Conservation (phyloP, 371 early-diverging fungal genomes). For the Entomophthora muscae region DNA sequence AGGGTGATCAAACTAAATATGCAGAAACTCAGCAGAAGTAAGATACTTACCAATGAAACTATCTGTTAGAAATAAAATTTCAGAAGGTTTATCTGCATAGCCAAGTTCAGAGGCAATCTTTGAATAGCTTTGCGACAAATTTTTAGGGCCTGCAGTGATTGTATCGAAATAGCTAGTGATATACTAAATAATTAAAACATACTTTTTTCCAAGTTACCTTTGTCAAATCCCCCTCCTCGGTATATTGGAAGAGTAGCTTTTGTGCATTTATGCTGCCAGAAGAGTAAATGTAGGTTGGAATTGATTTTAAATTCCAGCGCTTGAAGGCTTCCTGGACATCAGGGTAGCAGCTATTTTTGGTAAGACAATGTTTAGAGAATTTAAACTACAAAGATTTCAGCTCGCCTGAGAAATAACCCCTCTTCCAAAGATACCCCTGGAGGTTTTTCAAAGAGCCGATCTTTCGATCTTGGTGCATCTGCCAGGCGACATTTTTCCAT, state of each 20-base stretch:
- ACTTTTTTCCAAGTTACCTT: slow-evolving; percentile 19
- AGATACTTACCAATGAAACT: slow-evolving; percentile 48
- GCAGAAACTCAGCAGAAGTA: background rate
- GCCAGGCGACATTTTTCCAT: slow-evolving; percentile 50
- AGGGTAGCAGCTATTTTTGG: slow-evolving; percentile 39
- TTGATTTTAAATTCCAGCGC: slow-evolving; percentile 35
- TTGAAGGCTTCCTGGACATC: slow-evolving; percentile 67
- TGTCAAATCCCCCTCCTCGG: slow-evolving; percentile 63
- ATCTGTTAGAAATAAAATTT: slow-evolving; percentile 71
- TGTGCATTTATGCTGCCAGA: slow-evolving; percentile 86
- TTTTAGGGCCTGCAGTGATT: slow-evolving; percentile 47
- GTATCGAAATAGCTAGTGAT: slow-evolving; percentile 85
- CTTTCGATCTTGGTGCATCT: slow-evolving; percentile 71
- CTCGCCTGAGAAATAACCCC: slow-evolving; percentile 57
- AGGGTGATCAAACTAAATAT: background rate
- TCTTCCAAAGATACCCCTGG: slow-evolving; percentile 89
- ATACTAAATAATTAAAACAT: slow-evolving; percentile 21
- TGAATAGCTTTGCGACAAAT: slow-evolving; percentile 41
- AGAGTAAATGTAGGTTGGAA: slow-evolving; percentile 75
- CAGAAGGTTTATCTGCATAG: slow-evolving; percentile 16
- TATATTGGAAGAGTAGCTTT: slow-evolving; percentile 69
- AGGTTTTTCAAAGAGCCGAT: slow-evolving; percentile 74
- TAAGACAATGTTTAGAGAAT: background rate
- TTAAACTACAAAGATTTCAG: slow-evolving; percentile 52
- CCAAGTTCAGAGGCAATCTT: slow-evolving; percentile 52